Percentiles rank a stretch among this genome's conserved stretches.
These are phyloP conservation scores for Trichoderma guizhouense DNA, from an alignment of 2,329 filamentous ascomycete genomes.

Conservation along the genomic window DNA sequence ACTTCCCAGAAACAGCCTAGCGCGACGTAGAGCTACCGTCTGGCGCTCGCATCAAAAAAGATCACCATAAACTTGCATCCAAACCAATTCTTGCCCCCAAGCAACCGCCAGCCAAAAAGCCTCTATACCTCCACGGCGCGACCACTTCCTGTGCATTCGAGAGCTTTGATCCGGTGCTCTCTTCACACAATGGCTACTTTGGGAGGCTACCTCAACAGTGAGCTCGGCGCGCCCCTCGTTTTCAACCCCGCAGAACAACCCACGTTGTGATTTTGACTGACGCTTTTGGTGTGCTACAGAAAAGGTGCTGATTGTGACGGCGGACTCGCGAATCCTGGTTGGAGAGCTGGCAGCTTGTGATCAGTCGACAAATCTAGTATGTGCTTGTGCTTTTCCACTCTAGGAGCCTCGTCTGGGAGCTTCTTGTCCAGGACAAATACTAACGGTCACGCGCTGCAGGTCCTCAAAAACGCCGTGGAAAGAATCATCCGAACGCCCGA, in stretches of 20 bases:
- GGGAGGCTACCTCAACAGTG: slow-evolving; percentile 46
- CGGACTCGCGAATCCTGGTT: slow-evolving; percentile 82
- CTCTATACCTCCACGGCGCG: background rate
- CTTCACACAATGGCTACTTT: slow-evolving; percentile 39
- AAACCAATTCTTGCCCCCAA: background rate
- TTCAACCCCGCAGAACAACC: slow-evolving; percentile 10
- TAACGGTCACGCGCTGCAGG: slow-evolving; percentile 42
- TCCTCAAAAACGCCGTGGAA: slow-evolving; percentile 79
- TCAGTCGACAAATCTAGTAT: slow-evolving; percentile 82
- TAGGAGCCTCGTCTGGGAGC: background rate
- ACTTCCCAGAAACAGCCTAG: slow-evolving; percentile 17
- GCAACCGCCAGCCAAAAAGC: background rate
- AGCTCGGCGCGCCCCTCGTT: slow-evolving; percentile 24
- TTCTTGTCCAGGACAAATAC: slow-evolving; percentile 1
- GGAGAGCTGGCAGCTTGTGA: slow-evolving; percentile 84
- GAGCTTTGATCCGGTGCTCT: background rate
- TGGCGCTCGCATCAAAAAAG: slow-evolving; percentile 7
- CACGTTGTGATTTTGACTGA: background rate
- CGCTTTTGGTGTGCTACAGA: slow-evolving; percentile 52
- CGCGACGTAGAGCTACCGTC: slow-evolving; percentile 7
- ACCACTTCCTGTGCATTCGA: background rate
- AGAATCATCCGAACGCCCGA: slow-evolving; percentile 85
- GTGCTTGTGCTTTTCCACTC: background rate
- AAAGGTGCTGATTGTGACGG: slow-evolving; percentile 86
- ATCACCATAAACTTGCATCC: background rate